Conservation (phyloP, 192 early-diverging fungal genomes). For the Podila clonocystis region DNA sequence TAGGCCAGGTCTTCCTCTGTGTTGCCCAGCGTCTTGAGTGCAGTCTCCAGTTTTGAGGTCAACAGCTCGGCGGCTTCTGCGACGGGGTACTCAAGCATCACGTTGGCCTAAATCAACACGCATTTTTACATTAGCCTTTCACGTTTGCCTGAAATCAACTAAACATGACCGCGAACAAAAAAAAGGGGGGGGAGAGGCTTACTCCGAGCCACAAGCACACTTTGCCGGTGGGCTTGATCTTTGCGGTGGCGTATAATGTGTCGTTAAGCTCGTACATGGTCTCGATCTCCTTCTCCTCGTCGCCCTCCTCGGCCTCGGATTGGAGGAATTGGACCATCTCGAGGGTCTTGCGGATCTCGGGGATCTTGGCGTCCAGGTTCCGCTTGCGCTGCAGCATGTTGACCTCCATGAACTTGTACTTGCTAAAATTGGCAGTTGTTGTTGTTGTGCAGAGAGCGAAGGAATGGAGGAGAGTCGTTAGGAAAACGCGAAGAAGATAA, state of each 20-base stretch:
- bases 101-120: constrained; percentile 77
- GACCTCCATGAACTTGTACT: constrained; percentile 98
- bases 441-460: too few relatives aligned
- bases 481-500: too few relatives aligned
- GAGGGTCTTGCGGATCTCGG: constrained; percentile 95
- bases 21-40: constrained; percentile 75
- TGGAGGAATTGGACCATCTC: constrained; percentile 86
- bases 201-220: constrained; percentile 98
- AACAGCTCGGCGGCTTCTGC: constrained; percentile 88
- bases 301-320: constrained; percentile 52
- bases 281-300: constrained; percentile 73
- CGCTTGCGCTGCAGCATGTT: constrained; percentile 87
- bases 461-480: too few relatives aligned
- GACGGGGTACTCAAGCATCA: constrained; percentile 96
- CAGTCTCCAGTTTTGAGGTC: constrained; percentile 76
- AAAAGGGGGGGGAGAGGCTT: constrained; percentile 25
- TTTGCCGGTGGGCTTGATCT: constrained; percentile 76
- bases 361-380: constrained; percentile 91
- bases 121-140: not conserved
- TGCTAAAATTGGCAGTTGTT: constrained; percentile 59
- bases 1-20: constrained; percentile 93
- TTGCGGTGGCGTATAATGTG: constrained; percentile 90
- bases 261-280: constrained; percentile 95
- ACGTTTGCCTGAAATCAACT: too few relatives aligned
- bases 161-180: not conserved